A percentile compares a stretch with the other conserved stretches of the same genome.
Evolutionary conservation across 768 basidiomycete genomes (phyloP).

Genomic region (Naganishia vishniacii): DNA sequence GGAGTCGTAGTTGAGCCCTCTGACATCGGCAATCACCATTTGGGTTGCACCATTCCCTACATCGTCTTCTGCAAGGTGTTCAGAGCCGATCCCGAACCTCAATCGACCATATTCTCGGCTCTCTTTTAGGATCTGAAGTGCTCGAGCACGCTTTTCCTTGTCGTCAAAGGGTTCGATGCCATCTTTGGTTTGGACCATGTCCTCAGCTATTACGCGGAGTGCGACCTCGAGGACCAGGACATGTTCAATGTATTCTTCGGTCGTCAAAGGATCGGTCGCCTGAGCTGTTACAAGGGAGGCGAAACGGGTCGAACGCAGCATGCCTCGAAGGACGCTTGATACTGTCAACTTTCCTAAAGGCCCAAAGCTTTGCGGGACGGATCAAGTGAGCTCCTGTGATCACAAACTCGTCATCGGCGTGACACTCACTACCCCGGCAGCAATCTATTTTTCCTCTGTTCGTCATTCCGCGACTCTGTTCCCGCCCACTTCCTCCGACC

Average conservation of each 20-base stretch:
- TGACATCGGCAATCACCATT: conserved; percentile 20
- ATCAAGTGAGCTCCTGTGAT: too few relatives aligned
- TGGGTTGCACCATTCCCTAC: conserved; percentile 26
- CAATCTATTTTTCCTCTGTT: conserved; percentile 23
- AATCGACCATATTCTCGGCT: conserved; percentile 78
- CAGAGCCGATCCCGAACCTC: conserved; percentile 69
- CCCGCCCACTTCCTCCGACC: conserved; percentile 30
- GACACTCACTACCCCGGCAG: conserved; percentile 41
- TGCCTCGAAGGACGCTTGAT: conserved; percentile 2
- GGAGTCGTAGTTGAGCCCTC: not conserved
- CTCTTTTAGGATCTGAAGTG: conserved; percentile 61
- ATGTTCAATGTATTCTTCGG: conserved; percentile 70
- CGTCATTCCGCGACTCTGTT: conserved; percentile 24
- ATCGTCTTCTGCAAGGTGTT: conserved; percentile 36
- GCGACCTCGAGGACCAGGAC: conserved; percentile 88
- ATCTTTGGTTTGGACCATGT: conserved; percentile 53
- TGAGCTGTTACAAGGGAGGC: not conserved
- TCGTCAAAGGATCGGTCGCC: conserved; percentile 54
- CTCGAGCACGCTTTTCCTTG: conserved; percentile 38
- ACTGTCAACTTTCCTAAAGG: conserved; percentile 3
- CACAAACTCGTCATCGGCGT: too few relatives aligned
- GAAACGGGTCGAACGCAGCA: not conserved
- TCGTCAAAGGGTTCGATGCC: conserved; percentile 32
- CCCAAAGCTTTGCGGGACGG: conserved; percentile 13
- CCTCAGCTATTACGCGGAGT: conserved; percentile 71